Evolutionary conservation across 2,329 filamentous ascomycete species (phyloP), one percentile per base, ranked within the genome.

Genomic region (Hyphodiscus sp.): DNA sequence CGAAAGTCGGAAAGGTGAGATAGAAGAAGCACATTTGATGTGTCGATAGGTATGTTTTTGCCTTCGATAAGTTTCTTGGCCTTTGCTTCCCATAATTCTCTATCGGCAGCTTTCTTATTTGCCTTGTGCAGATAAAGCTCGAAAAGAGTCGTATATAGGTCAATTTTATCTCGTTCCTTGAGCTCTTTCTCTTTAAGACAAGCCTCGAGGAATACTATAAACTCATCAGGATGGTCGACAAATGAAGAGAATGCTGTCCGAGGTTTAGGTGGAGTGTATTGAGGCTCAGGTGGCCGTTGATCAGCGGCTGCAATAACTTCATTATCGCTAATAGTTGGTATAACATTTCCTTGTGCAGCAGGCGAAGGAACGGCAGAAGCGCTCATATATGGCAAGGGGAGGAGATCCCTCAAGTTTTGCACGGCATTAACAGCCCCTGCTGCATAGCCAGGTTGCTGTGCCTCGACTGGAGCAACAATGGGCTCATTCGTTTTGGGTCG

Each of bases 101-200:
- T 84, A 58, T 91, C 71, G 70, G 76, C 75, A 10, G 85, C 85
- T 64, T 85, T 88, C 65, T 86, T 86, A 54, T 84, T 87, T 20
- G 92, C 88, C 63, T 91, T 94, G 69, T 95, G 88, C 9, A 99
- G 76, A 67, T 97, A 99, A 87, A 99, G 97, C 70, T 99, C 95
- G 66, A 99, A 97, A 15, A 99, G 71, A 0, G 95, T 96, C 0
- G 92, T 97, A 66, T 94, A 94, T 16, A 99, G 77, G 68, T 99
- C 95, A 1, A 86, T 81, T 58, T 84, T 87, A 67, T 96, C 88
- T 9, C 83, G 79, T 38, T 87, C 77, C 19, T 82, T 83, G n/a
- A 95, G 71, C 20, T 80, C 78, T 19, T 83, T 76, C 54, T 91
- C 85, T 48, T 84, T 75, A 5, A 95, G 80, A 56, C 92, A 91